Conservation (phyloP, 345 rosid species). For the Sisymbrium irio region DNA sequence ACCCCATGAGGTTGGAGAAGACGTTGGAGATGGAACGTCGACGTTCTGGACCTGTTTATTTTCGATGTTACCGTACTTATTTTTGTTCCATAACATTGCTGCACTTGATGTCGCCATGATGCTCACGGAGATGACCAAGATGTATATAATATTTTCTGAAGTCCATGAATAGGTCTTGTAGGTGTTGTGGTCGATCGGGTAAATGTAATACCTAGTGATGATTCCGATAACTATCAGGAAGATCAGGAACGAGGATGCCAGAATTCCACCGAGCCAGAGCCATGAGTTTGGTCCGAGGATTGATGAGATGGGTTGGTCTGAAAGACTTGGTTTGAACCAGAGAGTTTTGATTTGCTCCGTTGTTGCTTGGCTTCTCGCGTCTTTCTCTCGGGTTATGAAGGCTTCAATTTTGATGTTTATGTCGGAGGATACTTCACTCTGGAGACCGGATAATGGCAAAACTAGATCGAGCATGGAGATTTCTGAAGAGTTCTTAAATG, state of each 20-base stretch:
- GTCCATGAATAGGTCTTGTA: conserved; percentile 38
- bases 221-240: conserved; percentile 60
- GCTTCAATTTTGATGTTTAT: conserved; percentile 58
- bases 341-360: conserved; percentile 32
- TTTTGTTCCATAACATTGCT: conserved; percentile 66
- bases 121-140: conserved; percentile 47
- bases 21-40: conserved; percentile 33
- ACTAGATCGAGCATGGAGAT: conserved; percentile 67
- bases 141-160: conserved; percentile 41
- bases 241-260: conserved; percentile 55
- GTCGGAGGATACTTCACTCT: conserved; percentile 36
- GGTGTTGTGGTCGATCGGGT: conserved; percentile 54
- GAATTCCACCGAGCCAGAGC: conserved; percentile 68
- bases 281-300: conserved; percentile 69
- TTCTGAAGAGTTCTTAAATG: conserved; percentile 58
- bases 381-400: conserved; percentile 66
- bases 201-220: conserved; percentile 55
- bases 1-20: conserved; percentile 36
- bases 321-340: conserved; percentile 55
- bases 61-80: conserved; percentile 34
- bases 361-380: conserved; percentile 20
- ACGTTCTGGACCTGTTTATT: conserved; percentile 41
- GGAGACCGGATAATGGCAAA: conserved; percentile 45
- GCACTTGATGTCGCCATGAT: conserved; percentile 48
- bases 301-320: conserved; percentile 52